phyloP scores from a whole-genome alignment of 352 stramenopile species.

The Nothophytophthora sp. region DNA sequence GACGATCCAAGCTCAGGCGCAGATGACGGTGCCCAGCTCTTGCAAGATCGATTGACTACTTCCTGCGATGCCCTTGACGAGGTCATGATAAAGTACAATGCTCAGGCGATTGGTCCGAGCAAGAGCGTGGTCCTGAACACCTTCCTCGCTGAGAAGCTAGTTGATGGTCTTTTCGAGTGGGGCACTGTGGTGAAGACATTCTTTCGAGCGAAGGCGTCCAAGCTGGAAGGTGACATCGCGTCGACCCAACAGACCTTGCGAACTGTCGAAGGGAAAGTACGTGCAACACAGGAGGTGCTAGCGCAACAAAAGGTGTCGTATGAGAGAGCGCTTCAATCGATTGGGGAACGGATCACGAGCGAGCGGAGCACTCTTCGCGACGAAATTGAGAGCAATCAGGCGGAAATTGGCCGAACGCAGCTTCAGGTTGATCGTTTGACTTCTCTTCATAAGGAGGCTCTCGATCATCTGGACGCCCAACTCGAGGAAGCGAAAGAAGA shows the following conservation, averaged over 20 bases:
- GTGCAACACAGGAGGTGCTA: slow-evolving; percentile 55
- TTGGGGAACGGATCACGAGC: slow-evolving; percentile 49
- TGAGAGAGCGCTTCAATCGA: slow-evolving; percentile 55
- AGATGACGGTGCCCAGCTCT: slow-evolving; percentile 32
- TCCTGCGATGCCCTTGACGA: slow-evolving; percentile 38
- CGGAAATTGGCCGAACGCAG: slow-evolving; percentile 52
- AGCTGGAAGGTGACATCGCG: slow-evolving; percentile 38
- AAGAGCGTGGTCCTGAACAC: slow-evolving; percentile 35
- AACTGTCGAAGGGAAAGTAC: slow-evolving; percentile 58
- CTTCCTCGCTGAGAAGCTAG: slow-evolving; percentile 55
- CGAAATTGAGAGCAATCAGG: slow-evolving; percentile 63
- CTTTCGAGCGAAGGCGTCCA: slow-evolving; percentile 47
- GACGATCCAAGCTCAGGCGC: slow-evolving; percentile 3
- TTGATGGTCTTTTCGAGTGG: slow-evolving; percentile 63
- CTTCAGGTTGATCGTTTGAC: slow-evolving; percentile 58
- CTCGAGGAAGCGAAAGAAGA: slow-evolving; percentile 65
- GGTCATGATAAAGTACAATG: slow-evolving; percentile 48
- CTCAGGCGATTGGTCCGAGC: slow-evolving; percentile 25
- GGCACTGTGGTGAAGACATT: slow-evolving; percentile 41
- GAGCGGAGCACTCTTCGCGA: slow-evolving; percentile 45
- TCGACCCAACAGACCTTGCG: slow-evolving; percentile 46
- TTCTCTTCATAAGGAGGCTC: slow-evolving; percentile 61
- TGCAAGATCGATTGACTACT: slow-evolving; percentile 39
- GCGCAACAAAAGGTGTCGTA: slow-evolving; percentile 66
- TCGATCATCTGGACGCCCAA: slow-evolving; percentile 47